Evolutionary conservation across 73 alveolate species (phyloP).

Genomic region (Paramecium octaurelia): DNA sequence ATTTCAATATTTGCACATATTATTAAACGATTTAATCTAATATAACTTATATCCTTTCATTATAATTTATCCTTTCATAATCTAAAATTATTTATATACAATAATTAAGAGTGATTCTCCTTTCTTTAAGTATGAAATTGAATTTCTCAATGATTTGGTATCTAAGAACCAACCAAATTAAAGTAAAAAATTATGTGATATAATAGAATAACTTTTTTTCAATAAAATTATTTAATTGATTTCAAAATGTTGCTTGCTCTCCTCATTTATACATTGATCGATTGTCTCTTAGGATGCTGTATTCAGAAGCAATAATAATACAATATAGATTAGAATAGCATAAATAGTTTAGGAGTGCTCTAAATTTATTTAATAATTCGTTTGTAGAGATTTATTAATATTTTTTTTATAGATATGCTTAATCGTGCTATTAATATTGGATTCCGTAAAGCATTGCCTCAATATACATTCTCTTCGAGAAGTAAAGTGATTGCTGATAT

Average conservation of each 20-base stretch:
- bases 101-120: no score
- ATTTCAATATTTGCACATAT: no score
- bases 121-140: no score
- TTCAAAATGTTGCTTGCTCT: not conserved
- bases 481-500: not conserved
- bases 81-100: no score
- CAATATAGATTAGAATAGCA: not conserved
- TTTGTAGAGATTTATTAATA: not conserved
- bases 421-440: not conserved
- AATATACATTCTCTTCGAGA: not conserved
- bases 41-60: no score
- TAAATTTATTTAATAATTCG: not conserved
- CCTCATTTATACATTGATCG: not conserved
- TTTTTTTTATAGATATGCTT: not conserved
- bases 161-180: no score
- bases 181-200: no score
- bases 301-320: not conserved
- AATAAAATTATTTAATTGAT: no score
- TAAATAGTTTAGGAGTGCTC: not conserved
- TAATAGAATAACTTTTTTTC: no score
- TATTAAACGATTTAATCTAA: no score
- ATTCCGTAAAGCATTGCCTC: not conserved
- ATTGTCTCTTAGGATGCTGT: not conserved
- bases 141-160: no score
- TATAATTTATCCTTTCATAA: no score